Percentiles rank a stretch among this genome's conserved stretches.
Evolutionary conservation across 1,284 basidiomycete genomes (phyloP).

Genomic region (Clitocybe nebularis): DNA sequence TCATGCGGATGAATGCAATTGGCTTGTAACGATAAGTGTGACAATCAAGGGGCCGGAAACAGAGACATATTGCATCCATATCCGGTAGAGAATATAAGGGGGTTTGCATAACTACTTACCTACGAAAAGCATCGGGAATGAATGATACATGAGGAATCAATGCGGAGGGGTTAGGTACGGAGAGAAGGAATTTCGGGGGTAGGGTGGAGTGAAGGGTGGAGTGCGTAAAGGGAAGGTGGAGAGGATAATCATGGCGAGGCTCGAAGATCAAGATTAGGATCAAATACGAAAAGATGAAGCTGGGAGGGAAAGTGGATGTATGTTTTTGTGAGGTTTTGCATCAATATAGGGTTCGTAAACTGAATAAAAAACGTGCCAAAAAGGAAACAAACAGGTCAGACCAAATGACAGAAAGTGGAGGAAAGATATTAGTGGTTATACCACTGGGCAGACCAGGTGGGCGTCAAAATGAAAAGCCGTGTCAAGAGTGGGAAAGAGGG

Average conservation of each 20-base stretch:
- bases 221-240: slow-evolving; percentile 14
- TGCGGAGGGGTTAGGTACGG: slow-evolving; percentile 4
- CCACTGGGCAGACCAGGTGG: slow-evolving; percentile 12
- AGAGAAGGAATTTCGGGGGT: slow-evolving; percentile 8
- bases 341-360: slow-evolving; percentile 21
- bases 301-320: slow-evolving; percentile 24
- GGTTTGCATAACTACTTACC: slow-evolving; percentile 42
- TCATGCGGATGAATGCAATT: background rate
- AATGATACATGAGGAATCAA: slow-evolving; percentile 7
- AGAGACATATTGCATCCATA: slow-evolving; percentile 29
- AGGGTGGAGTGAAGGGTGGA: slow-evolving; percentile 9
- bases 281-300: slow-evolving; percentile 28
- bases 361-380: slow-evolving; percentile 34
- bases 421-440: slow-evolving; percentile 18
- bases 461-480: slow-evolving; percentile 13
- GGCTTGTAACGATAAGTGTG: too few species aligned
- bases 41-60: slow-evolving; percentile 7
- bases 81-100: slow-evolving; percentile 21
- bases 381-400: slow-evolving; percentile 18
- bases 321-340: slow-evolving; percentile 45
- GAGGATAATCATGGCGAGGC: slow-evolving; percentile 4
- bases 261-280: slow-evolving; percentile 12
- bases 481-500: slow-evolving; percentile 12
- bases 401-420: slow-evolving; percentile 17
- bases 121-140: slow-evolving; percentile 23